Conservation (phyloP, 371 early-diverging fungal genomes). For the Mortierella sp. region DNA sequence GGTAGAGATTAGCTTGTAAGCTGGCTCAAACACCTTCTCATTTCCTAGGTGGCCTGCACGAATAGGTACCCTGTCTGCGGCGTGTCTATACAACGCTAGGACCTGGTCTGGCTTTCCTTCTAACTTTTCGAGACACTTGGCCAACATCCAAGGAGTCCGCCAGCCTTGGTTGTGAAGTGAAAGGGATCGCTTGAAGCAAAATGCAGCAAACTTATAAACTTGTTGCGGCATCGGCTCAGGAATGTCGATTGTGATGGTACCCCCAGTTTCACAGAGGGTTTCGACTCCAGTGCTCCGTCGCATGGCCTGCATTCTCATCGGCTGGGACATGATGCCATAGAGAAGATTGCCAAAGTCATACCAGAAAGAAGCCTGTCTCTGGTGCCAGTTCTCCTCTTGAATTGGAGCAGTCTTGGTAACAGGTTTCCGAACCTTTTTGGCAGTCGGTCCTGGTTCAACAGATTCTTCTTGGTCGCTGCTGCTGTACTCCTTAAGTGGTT, state of each 20-base stretch:
- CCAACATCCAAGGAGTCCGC: slow-evolving; percentile 68
- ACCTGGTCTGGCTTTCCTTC: slow-evolving; percentile 58
- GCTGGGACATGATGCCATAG: slow-evolving; percentile 71
- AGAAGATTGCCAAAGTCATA: slow-evolving; percentile 72
- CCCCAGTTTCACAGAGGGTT: slow-evolving; percentile 21
- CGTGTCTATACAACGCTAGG: slow-evolving; percentile 57
- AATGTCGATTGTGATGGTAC: slow-evolving; percentile 2
- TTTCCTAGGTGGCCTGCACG: slow-evolving; percentile 60
- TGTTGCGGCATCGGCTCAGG: slow-evolving; percentile 40
- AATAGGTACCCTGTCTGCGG: slow-evolving; percentile 56
- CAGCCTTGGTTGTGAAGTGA: slow-evolving; percentile 59
- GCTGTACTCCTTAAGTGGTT: no score
- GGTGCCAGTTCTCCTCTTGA: slow-evolving; percentile 40
- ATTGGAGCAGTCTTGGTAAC: background rate
- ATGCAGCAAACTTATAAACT: slow-evolving; percentile 62
- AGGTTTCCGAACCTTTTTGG: background rate
- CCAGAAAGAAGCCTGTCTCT: slow-evolving; percentile 54
- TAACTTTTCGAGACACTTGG: slow-evolving; percentile 69
- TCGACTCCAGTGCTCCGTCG: slow-evolving; percentile 27
- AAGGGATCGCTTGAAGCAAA: slow-evolving; percentile 47
- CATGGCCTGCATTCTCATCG: slow-evolving; percentile 73
- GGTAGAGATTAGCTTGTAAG: slow-evolving; percentile 65
- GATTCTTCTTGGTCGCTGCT: background rate
- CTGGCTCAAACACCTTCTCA: slow-evolving; percentile 68
- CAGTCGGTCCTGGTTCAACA: background rate